Conservation (phyloP, 2,329 filamentous ascomycete species). For the Amphichorda felina region DNA sequence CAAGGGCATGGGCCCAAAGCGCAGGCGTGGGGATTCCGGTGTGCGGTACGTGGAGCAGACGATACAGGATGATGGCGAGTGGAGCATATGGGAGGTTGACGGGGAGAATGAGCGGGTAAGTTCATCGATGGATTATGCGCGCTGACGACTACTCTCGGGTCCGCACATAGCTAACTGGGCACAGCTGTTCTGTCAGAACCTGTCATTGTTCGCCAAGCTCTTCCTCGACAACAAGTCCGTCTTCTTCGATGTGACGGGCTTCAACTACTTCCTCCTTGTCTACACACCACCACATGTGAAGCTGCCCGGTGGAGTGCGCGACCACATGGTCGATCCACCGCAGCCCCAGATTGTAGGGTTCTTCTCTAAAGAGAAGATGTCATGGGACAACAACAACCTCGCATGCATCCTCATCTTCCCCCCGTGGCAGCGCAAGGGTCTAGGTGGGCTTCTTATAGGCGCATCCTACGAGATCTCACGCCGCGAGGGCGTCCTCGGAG, state of each 20-base stretch:
- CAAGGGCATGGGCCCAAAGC: conserved; percentile 21
- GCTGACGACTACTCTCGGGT: conserved; percentile 7
- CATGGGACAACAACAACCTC: conserved; percentile 96
- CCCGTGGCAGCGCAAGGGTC: conserved; percentile 83
- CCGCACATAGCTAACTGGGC: not conserved
- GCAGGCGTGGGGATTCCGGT: conserved; percentile 21
- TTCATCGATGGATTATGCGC: conserved; percentile 6
- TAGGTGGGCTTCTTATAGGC: conserved; percentile 83
- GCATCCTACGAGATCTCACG: conserved; percentile 86
- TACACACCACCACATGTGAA: conserved; percentile 39
- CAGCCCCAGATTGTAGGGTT: conserved; percentile 64
- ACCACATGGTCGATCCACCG: conserved; percentile 5
- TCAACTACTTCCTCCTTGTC: conserved; percentile 88
- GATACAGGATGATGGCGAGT: conserved; percentile 54
- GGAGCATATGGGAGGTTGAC: conserved; percentile 86
- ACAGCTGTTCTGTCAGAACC: conserved; percentile 81
- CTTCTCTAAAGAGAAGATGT: conserved; percentile 98
- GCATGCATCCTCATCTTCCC: conserved; percentile 95
- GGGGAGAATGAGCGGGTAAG: conserved; percentile 68
- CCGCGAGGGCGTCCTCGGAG: conserved; percentile 72
- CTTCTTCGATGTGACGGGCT: conserved; percentile 90
- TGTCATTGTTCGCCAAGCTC: conserved; percentile 91
- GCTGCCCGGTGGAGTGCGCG: conserved; percentile 2
- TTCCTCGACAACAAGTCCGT: conserved; percentile 98
- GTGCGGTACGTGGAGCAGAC: conserved; percentile 28